Percentiles rank a stretch among this genome's conserved stretches.
Evolutionary conservation across 73 alveolate genomes (phyloP).

Genomic region (Uronychia setigera): DNA sequence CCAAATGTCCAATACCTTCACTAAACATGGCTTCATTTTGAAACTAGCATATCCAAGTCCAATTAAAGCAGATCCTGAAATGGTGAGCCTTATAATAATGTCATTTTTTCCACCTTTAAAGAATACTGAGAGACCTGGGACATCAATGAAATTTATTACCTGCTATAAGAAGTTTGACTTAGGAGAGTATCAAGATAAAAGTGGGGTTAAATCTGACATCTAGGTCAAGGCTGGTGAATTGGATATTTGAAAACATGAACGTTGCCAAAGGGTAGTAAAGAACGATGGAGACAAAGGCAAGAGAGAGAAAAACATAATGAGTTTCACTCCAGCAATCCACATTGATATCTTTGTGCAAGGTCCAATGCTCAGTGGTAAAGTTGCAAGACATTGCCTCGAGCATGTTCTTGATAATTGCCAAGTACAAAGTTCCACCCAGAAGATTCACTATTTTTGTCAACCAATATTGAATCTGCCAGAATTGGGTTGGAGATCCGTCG

Average conservation of each 20-base stretch:
- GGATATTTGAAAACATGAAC: conserved; percentile 36
- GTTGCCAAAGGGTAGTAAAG: conserved; percentile 56
- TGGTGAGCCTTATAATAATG: not conserved
- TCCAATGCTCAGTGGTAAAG: conserved; percentile 6
- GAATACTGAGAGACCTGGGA: conserved; percentile 44
- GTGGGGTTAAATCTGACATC: conserved; percentile 55
- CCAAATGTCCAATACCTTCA: not conserved
- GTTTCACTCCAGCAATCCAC: not conserved
- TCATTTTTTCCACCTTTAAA: conserved; percentile 2
- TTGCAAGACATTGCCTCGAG: conserved; percentile 12
- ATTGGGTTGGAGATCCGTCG: conserved; percentile 6
- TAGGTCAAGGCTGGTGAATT: conserved; percentile 11
- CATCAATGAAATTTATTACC: not conserved
- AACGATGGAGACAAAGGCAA: conserved; percentile 17
- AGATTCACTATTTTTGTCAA: conserved; percentile 10
- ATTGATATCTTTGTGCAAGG: not conserved
- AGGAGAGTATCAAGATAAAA: conserved; percentile 34
- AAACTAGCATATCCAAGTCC: not conserved
- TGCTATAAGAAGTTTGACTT: conserved; percentile 51
- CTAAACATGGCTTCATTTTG: conserved; percentile 3
- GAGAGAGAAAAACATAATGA: conserved; percentile 16
- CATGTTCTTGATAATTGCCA: conserved; percentile 9
- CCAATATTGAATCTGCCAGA: conserved; percentile 3
- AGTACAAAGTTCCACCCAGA: conserved; percentile 15
- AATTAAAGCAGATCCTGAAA: not conserved